Evolutionary conservation across 169 alveolate species (phyloP).

Genomic region (Plasmodium sp.): DNA sequence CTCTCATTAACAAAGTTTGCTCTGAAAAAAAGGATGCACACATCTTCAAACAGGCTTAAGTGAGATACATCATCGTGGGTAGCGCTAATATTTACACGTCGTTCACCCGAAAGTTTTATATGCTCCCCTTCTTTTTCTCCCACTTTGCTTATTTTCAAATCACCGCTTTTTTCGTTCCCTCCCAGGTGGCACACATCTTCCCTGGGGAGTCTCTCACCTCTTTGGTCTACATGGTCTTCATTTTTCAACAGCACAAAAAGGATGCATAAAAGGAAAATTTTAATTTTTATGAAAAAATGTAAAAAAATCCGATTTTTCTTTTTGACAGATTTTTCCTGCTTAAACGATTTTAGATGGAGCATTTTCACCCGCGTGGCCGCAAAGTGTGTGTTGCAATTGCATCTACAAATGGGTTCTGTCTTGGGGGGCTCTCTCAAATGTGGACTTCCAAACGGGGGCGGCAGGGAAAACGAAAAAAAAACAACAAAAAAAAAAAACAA

Average conservation of each 20-base stretch:
- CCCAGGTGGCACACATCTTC: background rate
- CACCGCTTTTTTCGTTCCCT: background rate
- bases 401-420: background rate
- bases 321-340: constrained; percentile 9
- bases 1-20: background rate
- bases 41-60: constrained; percentile 2
- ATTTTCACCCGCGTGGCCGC: background rate
- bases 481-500: background rate
- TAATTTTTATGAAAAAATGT: background rate
- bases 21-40: background rate
- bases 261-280: constrained; percentile 2
- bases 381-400: background rate
- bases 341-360: constrained; percentile 16
- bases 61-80: background rate
- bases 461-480: background rate
- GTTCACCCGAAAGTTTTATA: background rate
- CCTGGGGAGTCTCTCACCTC: background rate
- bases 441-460: background rate
- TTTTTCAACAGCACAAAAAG: constrained; percentile 1
- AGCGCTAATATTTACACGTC: background rate
- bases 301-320: background rate
- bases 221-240: constrained; percentile 5
- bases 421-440: background rate
- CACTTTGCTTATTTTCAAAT: background rate
- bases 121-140: background rate